These are phyloP conservation scores for Phytophthora crassamura DNA, from an alignment of 352 stramenopile genomes.

Conservation along the genomic window DNA sequence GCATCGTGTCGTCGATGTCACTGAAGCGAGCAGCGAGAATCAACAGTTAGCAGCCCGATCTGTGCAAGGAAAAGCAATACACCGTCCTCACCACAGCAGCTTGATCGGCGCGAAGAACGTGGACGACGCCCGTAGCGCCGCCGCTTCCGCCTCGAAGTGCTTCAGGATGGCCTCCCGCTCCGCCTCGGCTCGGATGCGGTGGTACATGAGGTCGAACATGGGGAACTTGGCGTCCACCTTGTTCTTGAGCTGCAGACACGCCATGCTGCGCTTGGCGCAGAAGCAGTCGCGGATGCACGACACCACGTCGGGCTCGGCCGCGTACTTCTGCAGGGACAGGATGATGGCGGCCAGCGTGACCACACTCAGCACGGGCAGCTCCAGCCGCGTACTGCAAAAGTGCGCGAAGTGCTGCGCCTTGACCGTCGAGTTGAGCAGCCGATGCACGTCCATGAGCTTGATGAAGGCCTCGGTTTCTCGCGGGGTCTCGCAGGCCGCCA, in stretches of 20 bases:
- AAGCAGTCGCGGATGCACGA: slow-evolving; percentile 69
- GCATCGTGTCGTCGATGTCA: slow-evolving; percentile 86
- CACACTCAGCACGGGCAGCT: slow-evolving; percentile 46
- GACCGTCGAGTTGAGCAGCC: slow-evolving; percentile 71
- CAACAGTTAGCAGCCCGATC: not conserved
- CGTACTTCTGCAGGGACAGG: slow-evolving; percentile 61
- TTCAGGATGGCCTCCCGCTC: slow-evolving; percentile 63
- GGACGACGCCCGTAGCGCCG: slow-evolving; percentile 25
- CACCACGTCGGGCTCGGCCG: slow-evolving; percentile 54
- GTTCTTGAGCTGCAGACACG: slow-evolving; percentile 70
- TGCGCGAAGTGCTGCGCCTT: slow-evolving; percentile 82
- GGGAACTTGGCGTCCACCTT: slow-evolving; percentile 72
- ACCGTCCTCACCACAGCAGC: slow-evolving; percentile 66
- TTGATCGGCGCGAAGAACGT: slow-evolving; percentile 66
- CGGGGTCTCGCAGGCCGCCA: slow-evolving; percentile 44
- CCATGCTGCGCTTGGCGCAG: slow-evolving; percentile 40
- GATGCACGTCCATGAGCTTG: slow-evolving; percentile 53
- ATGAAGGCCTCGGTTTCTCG: slow-evolving; percentile 73
- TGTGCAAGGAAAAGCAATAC: not conserved
- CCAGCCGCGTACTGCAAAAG: slow-evolving; percentile 50
- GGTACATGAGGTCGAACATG: slow-evolving; percentile 76
- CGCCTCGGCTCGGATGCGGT: slow-evolving; percentile 50
- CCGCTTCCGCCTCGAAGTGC: slow-evolving; percentile 70
- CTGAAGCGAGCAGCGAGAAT: slow-evolving; percentile 29
- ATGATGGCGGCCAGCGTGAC: slow-evolving; percentile 58